phyloP scores from a whole-genome alignment of 768 basidiomycete genomes.

The Mycena venus region DNA sequence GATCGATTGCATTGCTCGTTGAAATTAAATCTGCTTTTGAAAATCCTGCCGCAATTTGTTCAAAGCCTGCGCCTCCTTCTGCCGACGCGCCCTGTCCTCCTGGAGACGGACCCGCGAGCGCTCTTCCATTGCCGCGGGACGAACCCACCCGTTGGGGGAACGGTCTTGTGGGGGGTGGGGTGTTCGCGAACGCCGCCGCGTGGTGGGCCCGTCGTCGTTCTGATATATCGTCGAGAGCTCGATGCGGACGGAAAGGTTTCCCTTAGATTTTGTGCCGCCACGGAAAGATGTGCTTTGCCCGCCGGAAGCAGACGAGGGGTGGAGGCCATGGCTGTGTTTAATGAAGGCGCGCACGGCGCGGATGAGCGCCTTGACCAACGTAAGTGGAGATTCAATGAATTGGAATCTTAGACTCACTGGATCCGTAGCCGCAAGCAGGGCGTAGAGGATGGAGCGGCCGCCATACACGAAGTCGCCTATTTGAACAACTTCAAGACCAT shows the following conservation, averaged over 20 bases:
- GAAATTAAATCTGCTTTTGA: not conserved
- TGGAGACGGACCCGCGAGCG: not conserved
- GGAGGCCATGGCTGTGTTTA: not conserved
- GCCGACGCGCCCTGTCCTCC: not conserved
- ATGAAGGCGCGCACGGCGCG: slow-evolving; percentile 3
- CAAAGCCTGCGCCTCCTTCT: not conserved
- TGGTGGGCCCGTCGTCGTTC: not conserved
- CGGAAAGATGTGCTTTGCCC: not conserved
- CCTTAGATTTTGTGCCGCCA: not conserved
- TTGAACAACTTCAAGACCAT: too few species aligned
- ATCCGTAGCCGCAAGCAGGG: slow-evolving; percentile 24
- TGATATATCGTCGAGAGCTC: slow-evolving; percentile 14
- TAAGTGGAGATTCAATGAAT: not conserved
- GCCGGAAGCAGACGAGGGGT: not conserved
- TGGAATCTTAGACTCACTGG: slow-evolving; percentile 7
- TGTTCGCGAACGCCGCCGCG: not conserved
- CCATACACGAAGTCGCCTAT: slow-evolving; percentile 28
- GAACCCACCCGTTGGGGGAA: too few species aligned
- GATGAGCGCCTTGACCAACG: not conserved
- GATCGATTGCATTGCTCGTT: too few species aligned
- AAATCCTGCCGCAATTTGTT: not conserved
- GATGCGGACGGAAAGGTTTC: slow-evolving; percentile 2
- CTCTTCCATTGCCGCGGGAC: too few species aligned
- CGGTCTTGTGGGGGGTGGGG: too few species aligned
- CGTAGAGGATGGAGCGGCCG: slow-evolving; percentile 29